A percentile compares a stretch with the other conserved stretches of the same genome.
These are phyloP conservation scores for Calonectria hongkongensis DNA, from an alignment of 2,329 filamentous ascomycete genomes.

Conservation along the genomic window DNA sequence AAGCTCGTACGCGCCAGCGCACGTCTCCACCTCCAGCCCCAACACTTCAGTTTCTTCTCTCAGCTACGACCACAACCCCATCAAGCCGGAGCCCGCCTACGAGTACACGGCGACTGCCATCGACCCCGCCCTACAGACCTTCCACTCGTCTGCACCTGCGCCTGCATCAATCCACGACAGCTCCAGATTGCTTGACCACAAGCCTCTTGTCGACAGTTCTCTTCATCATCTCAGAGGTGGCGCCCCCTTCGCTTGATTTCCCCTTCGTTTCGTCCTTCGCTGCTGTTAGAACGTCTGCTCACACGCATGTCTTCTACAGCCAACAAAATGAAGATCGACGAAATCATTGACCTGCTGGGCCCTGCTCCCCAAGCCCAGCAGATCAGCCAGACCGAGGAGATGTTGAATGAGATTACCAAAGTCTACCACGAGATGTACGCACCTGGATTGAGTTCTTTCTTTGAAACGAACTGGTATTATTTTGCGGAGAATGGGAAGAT, in stretches of 20 bases:
- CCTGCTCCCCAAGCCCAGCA: conserved; percentile 74
- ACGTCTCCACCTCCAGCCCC: conserved; percentile 58
- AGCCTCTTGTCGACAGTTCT: conserved; percentile 55
- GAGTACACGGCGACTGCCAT: conserved; percentile 76
- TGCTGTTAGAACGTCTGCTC: conserved; percentile 58
- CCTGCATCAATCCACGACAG: conserved; percentile 46
- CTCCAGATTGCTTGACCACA: conserved; percentile 55
- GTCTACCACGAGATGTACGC: conserved; percentile 87
- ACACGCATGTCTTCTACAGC: conserved; percentile 57
- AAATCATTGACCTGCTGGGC: conserved; percentile 80
- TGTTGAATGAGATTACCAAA: conserved; percentile 80
- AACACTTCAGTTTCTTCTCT: conserved; percentile 54
- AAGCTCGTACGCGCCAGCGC: conserved; percentile 64
- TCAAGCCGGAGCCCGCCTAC: conserved; percentile 65
- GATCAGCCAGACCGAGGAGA: conserved; percentile 70
- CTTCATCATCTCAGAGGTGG: conserved; percentile 72
- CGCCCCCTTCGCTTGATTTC: conserved; percentile 63
- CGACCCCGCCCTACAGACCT: conserved; percentile 78
- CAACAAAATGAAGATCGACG: conserved; percentile 80
- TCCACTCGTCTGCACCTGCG: conserved; percentile 45
- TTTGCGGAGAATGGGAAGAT: conserved; percentile 66
- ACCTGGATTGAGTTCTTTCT: conserved; percentile 82
- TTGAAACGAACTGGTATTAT: conserved; percentile 90
- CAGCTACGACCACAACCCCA: conserved; percentile 59
- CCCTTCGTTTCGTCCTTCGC: conserved; percentile 53